Conservation (phyloP, 2,329 filamentous ascomycete species). For the Cladosporium colombiae region DNA sequence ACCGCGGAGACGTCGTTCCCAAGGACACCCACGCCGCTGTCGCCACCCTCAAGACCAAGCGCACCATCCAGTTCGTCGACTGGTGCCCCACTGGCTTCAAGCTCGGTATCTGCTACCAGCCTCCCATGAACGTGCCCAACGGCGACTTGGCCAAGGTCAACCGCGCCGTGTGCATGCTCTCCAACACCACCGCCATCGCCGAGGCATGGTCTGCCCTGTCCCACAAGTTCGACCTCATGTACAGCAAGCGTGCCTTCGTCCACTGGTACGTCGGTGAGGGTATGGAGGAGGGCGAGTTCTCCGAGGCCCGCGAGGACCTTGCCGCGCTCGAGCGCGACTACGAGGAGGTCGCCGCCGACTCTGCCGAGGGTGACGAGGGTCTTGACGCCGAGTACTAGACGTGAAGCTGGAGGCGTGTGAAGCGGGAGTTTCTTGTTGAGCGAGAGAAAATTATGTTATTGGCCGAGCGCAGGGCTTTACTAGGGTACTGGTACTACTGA, state of each 20-base stretch:
- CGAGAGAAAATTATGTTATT: constrained; percentile 21
- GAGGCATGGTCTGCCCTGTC: constrained; percentile 97
- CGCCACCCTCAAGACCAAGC: constrained; percentile 97
- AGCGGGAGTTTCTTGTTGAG: constrained; percentile 19
- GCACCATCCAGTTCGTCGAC: constrained; percentile 98
- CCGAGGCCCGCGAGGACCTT: constrained; percentile 96
- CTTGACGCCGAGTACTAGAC: constrained; percentile 87
- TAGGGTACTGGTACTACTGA: constrained; percentile 21
- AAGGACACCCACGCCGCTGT: constrained; percentile 93
- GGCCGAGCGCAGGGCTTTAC: constrained; percentile 20
- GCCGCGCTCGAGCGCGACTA: constrained; percentile 98
- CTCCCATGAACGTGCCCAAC: constrained; percentile 92
- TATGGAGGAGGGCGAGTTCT: constrained; percentile 99
- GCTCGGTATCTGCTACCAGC: constrained; percentile 99
- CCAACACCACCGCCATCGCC: constrained; percentile 97
- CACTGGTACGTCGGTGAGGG: constrained; percentile 99
- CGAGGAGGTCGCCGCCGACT: constrained; percentile 96
- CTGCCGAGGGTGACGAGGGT: constrained; percentile 81
- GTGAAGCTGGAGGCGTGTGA: constrained; percentile 14
- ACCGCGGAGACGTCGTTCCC: constrained; percentile 97
- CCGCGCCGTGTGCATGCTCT: constrained; percentile 98
- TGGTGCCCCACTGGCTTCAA: constrained; percentile 99
- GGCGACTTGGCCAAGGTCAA: constrained; percentile 97
- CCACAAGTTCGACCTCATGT: constrained; percentile 99
- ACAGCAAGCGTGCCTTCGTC: constrained; percentile 99